Evolutionary conservation across 83 land plant genomes (phyloP).

Genomic region (Thuja plicata): DNA sequence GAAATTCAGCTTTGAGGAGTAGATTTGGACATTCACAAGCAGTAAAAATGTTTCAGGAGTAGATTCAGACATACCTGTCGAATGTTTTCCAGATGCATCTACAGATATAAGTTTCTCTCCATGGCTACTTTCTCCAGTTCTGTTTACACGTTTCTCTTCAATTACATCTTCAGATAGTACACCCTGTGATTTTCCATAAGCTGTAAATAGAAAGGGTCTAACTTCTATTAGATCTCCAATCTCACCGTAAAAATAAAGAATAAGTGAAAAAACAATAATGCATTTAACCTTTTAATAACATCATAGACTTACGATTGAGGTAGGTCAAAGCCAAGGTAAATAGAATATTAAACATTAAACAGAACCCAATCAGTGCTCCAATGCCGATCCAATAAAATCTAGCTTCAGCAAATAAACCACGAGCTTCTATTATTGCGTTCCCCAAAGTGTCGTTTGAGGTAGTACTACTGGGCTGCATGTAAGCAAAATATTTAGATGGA

Average conservation of each 20-base stretch:
- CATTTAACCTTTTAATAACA: background rate
- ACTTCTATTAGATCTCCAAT: background rate
- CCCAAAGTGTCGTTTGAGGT: constrained; percentile 18
- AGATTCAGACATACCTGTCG: background rate
- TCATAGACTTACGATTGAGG: constrained; percentile 37
- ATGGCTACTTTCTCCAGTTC: constrained; percentile 8
- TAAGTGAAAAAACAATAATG: background rate
- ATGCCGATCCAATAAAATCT: constrained; percentile 49
- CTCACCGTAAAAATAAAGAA: background rate
- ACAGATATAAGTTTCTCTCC: background rate
- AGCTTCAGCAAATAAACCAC: constrained; percentile 34
- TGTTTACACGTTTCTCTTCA: background rate
- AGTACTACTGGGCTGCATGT: constrained; percentile 8
- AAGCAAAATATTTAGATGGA: background rate
- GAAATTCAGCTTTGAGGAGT: background rate
- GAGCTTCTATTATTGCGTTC: constrained; percentile 24
- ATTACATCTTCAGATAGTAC: constrained; percentile 19
- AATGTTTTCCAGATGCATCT: background rate
- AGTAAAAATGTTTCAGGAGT: background rate
- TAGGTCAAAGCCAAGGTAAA: constrained; percentile 23
- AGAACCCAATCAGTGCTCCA: constrained; percentile 36
- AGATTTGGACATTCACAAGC: background rate
- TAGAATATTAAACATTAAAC: constrained; percentile 28
- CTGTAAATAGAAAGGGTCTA: background rate
- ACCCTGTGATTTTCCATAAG: constrained; percentile 19